Evolutionary conservation across 257 asterid genomes (phyloP).

Genomic region (Solanum rostratum): DNA sequence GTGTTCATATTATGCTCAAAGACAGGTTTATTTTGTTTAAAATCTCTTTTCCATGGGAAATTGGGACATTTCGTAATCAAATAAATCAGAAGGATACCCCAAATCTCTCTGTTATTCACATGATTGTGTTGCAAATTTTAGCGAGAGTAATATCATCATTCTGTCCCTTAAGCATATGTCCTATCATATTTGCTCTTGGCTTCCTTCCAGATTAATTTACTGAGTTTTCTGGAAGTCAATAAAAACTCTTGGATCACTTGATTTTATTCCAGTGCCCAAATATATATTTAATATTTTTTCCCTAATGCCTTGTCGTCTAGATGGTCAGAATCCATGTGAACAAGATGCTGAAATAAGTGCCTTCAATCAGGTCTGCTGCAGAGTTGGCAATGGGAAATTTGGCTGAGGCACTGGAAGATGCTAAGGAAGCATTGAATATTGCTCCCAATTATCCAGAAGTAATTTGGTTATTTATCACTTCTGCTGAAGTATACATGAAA

Average conservation of each 20-base stretch:
- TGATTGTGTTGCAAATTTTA: neutral
- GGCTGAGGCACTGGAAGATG: constrained; percentile 67
- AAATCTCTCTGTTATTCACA: neutral
- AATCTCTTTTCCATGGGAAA: neutral
- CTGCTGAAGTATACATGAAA: neutral
- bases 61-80: neutral
- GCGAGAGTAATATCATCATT: neutral
- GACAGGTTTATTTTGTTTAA: constrained; percentile 41
- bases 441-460: constrained; percentile 67
- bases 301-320: neutral
- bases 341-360: neutral
- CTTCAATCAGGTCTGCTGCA: constrained; percentile 46
- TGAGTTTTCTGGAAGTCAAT: neutral
- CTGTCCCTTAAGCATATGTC: neutral
- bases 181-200: neutral
- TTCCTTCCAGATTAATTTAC: neutral
- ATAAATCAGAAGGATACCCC: neutral
- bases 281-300: neutral
- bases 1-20: constrained; percentile 52
- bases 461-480: neutral
- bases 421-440: constrained; percentile 43
- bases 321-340: constrained; percentile 2
- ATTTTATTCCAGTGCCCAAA: neutral
- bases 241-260: neutral
- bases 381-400: constrained; percentile 54